Base-by-base conservation (phyloP, 106 monocot species). In the Acorus calamus region DNA sequence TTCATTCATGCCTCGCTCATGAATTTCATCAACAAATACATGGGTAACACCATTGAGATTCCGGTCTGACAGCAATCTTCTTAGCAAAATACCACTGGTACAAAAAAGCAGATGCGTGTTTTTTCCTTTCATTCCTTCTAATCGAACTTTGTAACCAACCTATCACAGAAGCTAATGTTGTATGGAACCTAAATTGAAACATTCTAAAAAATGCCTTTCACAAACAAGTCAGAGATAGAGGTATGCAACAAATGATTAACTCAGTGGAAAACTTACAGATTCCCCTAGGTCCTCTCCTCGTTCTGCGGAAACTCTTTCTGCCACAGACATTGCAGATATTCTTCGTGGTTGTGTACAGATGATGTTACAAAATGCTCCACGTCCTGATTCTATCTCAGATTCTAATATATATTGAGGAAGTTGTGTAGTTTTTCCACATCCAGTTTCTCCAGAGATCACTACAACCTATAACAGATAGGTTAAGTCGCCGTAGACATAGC, bases 1-100 rank as follows among this genome's bases (percentile, higher is more conserved):
- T 92, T 98, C 98, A 81, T 98, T 98, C 98, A 98, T 98, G 78
- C 98, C 98, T 62, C 98, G 83, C 78, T 98, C 98, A 79, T 98
- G 98, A 73, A 98, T 98, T 76, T 98, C 98, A 81, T 98, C 98
- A 75, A 98, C 98, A 81, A 98, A 98, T 71, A 98, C 98, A 83
- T 98, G 98, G 50, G 98, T 92, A 55, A 98, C 60, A 60, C 98
- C 98, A 80, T 72, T 81, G 60, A 98, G 70, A 76, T 98, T 92
- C 49, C 81, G 85, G 53, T 98, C 98, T 13, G 88, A 83, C 46
- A 98, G 75, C 72, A 98, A 81, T 66, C 98, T 82, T 78, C 98
- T 82, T 11, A 98, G 77, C 66, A 98, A 79, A 81, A 98, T 98
- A n/a, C 98, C 98, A 88, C 98, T 98, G 55, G 98, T 98, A 82